Evolutionary conservation across 768 basidiomycete genomes (phyloP).

Genomic region (Lactifluus subvellereus): DNA sequence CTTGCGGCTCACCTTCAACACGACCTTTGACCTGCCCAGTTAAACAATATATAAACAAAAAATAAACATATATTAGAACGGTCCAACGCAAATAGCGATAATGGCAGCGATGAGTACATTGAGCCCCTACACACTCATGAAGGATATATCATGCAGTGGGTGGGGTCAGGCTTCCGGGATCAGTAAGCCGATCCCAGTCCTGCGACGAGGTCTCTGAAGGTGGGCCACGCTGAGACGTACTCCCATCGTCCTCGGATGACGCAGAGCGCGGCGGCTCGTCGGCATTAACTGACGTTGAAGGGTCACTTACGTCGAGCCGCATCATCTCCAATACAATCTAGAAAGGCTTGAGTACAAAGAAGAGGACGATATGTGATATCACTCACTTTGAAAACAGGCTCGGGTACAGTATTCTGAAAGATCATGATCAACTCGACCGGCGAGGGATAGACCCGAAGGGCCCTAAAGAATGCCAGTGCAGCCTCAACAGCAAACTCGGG

Average conservation of each 20-base stretch:
- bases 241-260: conserved; percentile 46
- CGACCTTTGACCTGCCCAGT: conserved; percentile 52
- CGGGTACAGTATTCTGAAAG: conserved; percentile 86
- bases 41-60: conserved; percentile 29
- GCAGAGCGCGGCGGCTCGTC: conserved; percentile 31
- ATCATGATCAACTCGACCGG: conserved; percentile 93
- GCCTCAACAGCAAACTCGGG: conserved; percentile 71
- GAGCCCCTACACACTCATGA: conserved; percentile 16
- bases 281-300: conserved; percentile 38
- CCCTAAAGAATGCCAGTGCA: conserved; percentile 88
- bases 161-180: conserved; percentile 55
- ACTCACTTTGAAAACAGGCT: conserved; percentile 69
- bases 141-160: conserved; percentile 31
- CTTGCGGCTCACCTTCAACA: conserved; percentile 64
- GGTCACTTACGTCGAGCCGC: conserved; percentile 79
- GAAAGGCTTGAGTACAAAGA: conserved; percentile 4
- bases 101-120: conserved; percentile 18
- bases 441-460: conserved; percentile 89
- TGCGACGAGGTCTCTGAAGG: conserved; percentile 86
- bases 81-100: conserved; percentile 28
- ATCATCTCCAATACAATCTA: conserved; percentile 79
- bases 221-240: conserved; percentile 55
- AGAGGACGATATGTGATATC: not conserved
- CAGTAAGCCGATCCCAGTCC: conserved; percentile 86
- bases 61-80: conserved; percentile 56